Evolutionary conservation across 2,329 filamentous ascomycete species (phyloP), one percentile per base, ranked within the genome.

Genomic region (Fusarium sp.): DNA sequence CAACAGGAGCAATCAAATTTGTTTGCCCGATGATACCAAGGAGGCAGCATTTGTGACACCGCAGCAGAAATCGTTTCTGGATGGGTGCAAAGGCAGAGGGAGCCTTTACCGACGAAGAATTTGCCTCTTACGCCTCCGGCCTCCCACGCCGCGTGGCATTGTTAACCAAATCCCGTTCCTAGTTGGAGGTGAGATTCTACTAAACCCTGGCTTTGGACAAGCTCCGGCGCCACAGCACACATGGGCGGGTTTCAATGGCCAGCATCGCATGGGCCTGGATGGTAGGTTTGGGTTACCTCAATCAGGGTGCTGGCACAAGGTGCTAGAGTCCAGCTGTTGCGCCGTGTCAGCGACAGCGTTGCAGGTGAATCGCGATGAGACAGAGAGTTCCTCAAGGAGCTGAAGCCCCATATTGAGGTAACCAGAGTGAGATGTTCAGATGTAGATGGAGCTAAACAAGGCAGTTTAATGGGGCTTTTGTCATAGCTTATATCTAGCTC

Each of bases 161-260:
- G 48, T 42, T 57, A 31, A 56, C n/a, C 59, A 65, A 51, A 51
- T 48, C 52, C 42, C 33, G 45, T 60, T 54, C 46, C 52, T 35
- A 33, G 54, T 44, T 58, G 55, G 41, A 58, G 19, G 39, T n/a
- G 21, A 49, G 44, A 58, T 63, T 54, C 25, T 25, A 56, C 37
- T 29, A 55, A 60, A 55, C 45, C 70, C 61, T 56, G 62, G 66
- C 46, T 41, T 48, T 31, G 33, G 35, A 56, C 49, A 27, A 58
- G 58, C 42, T 64, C 70, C 59, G 56, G 37, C 63, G 70, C 70
- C 66, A 73, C 66, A 29, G 38, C 58, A 67, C 58, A 58, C 63
- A 68, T 57, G 56, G 69, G 58, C 59, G 27, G 44, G 67, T 73
- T 72, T 73, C 67, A 73, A 51, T 69, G 58, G 70, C 39, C 44